These are phyloP conservation scores for Trichoderma koningiopsis DNA, from an alignment of 2,329 filamentous ascomycete species.

Conservation along the genomic window DNA sequence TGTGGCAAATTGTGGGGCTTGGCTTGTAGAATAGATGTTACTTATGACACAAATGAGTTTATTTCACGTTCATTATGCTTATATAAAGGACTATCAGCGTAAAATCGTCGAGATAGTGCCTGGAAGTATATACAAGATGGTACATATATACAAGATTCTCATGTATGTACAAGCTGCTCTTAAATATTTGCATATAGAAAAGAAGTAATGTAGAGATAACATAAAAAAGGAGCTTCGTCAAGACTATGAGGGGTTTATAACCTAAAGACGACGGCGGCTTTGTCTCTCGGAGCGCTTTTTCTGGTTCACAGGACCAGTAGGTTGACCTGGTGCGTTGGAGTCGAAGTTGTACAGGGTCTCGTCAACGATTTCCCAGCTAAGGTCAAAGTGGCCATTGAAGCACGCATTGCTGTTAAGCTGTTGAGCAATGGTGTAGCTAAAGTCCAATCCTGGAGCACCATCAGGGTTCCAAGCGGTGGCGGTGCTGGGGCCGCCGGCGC, in stretches of 20 bases:
- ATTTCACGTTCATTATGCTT: no score
- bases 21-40: no score
- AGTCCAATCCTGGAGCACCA: slow-evolving; percentile 28
- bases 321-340: slow-evolving; percentile 20
- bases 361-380: slow-evolving; percentile 28
- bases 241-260: background rate
- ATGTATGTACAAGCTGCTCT: background rate
- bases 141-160: slow-evolving; percentile 3
- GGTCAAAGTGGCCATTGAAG: slow-evolving; percentile 26
- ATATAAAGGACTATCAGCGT: background rate
- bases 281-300: background rate
- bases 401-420: slow-evolving; percentile 26
- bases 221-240: background rate
- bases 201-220: background rate
- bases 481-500: slow-evolving; percentile 21
- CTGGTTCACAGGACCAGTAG: slow-evolving; percentile 12
- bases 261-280: background rate
- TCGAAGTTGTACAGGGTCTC: slow-evolving; percentile 29
- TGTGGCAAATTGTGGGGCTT: no score
- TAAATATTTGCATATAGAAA: slow-evolving; percentile 3
- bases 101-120: background rate
- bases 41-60: no score
- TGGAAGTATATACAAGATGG: background rate
- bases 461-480: slow-evolving; percentile 25
- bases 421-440: slow-evolving; percentile 25